A percentile compares a stretch with the other conserved stretches of the same genome.
Evolutionary conservation across 208 protist species (phyloP).

Genomic region (Trypanosoma grayi): DNA sequence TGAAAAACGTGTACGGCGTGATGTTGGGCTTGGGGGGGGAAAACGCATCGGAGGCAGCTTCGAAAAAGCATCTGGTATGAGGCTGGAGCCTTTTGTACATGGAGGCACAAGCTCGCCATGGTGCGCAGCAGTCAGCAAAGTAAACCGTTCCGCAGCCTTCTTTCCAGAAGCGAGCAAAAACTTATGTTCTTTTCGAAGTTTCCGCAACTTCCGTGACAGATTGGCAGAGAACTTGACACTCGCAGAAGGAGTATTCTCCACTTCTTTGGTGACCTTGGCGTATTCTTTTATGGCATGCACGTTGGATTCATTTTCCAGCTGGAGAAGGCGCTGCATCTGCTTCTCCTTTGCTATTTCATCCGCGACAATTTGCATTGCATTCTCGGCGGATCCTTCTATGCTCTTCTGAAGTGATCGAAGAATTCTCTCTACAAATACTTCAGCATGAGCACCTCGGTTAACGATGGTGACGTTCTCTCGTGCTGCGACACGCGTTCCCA

Average conservation of each 20-base stretch:
- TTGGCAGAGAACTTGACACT: slow-evolving; percentile 43
- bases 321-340: slow-evolving; percentile 89
- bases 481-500: slow-evolving; percentile 48
- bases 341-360: slow-evolving; percentile 88
- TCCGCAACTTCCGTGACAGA: slow-evolving; percentile 38
- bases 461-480: slow-evolving; percentile 86
- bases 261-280: slow-evolving; percentile 12
- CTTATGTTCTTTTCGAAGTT: slow-evolving; percentile 42
- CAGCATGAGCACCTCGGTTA: slow-evolving; percentile 61
- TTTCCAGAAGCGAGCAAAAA: slow-evolving; percentile 26
- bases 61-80: slow-evolving; percentile 50
- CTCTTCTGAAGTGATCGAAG: slow-evolving; percentile 56
- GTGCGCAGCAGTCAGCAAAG: slow-evolving; percentile 66
- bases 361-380: slow-evolving; percentile 88
- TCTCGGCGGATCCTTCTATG: slow-evolving; percentile 65
- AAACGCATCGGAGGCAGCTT: slow-evolving; percentile 32
- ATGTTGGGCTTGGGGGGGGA: slow-evolving; percentile 6
- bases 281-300: slow-evolving; percentile 10
- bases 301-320: slow-evolving; percentile 51
- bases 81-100: slow-evolving; percentile 45
- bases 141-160: slow-evolving; percentile 40
- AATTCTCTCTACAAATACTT: slow-evolving; percentile 59
- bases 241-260: slow-evolving; percentile 5
- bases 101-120: slow-evolving; percentile 64
- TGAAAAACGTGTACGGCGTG: slow-evolving; percentile 21